Evolutionary conservation across 192 early-diverging fungal genomes (phyloP).

Genomic region (Phlyctochytrium planicorne): DNA sequence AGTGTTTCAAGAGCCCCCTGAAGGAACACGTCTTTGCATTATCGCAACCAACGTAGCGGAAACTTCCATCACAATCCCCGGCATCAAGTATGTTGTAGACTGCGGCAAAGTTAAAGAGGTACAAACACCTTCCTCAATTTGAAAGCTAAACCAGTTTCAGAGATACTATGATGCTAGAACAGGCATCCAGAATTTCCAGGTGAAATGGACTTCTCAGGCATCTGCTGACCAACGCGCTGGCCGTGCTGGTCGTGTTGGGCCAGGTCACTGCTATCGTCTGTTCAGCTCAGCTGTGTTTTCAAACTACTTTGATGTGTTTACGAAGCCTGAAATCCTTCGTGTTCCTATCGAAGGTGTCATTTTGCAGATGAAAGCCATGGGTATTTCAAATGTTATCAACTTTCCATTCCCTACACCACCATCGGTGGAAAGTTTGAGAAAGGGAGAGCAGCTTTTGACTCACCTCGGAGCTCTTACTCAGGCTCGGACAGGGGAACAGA

Average conservation of each 20-base stretch:
- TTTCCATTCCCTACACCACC: conserved; percentile 99
- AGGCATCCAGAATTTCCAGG: conserved; percentile 85
- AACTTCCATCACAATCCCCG: conserved; percentile 95
- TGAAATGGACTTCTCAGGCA: conserved; percentile 92
- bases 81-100: conserved; percentile 94
- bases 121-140: background rate
- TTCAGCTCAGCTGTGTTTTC: conserved; percentile 93
- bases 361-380: conserved; percentile 97
- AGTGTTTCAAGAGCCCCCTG: conserved; percentile 87
- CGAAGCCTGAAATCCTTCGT: conserved; percentile 86
- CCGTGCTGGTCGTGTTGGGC: conserved; percentile 92
- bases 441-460: conserved; percentile 78
- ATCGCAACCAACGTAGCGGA: conserved; percentile 99
- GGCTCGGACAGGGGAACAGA: conserved; percentile 30
- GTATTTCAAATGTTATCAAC: conserved; percentile 88
- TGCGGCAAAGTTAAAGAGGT: conserved; percentile 87
- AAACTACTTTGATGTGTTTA: conserved; percentile 82
- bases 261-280: conserved; percentile 95
- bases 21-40: conserved; percentile 86
- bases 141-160: conserved; percentile 5
- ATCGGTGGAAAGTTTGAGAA: conserved; percentile 61
- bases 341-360: conserved; percentile 97
- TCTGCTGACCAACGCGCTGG: conserved; percentile 94
- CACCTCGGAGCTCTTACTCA: conserved; percentile 71
- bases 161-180: conserved; percentile 80